Percentiles rank a stretch among this genome's conserved stretches.
These are phyloP conservation scores for Penicillium maclennaniae DNA, from an alignment of 495 filamentous ascomycete genomes.

Conservation along the genomic window DNA sequence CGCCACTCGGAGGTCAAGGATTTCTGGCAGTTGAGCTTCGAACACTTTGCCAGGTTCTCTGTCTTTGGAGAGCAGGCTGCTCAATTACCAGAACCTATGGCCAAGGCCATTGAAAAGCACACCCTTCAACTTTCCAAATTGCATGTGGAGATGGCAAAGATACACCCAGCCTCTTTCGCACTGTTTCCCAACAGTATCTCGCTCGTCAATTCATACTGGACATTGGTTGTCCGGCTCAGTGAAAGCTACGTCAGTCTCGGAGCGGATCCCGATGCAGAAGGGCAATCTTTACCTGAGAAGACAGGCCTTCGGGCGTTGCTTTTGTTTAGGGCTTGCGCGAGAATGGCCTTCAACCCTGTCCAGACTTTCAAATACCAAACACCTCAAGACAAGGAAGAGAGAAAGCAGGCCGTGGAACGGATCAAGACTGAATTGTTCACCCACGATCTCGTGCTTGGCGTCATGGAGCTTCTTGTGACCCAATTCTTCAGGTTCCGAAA, in stretches of 20 bases:
- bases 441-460: conserved; percentile 65
- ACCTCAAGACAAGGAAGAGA: conserved; percentile 64
- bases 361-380: conserved; percentile 80
- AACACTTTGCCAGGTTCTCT: conserved; percentile 69
- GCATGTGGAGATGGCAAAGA: conserved; percentile 75
- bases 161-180: conserved; percentile 75
- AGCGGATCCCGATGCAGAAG: conserved; percentile 47
- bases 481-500: conserved; percentile 86
- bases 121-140: conserved; percentile 86
- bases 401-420: conserved; percentile 56
- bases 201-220: conserved; percentile 80
- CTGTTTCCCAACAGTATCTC: conserved; percentile 71
- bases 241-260: conserved; percentile 58
- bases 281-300: conserved; percentile 63
- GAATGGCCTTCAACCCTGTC: conserved; percentile 73
- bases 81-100: conserved; percentile 29
- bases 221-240: conserved; percentile 68
- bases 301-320: conserved; percentile 76
- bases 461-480: conserved; percentile 79
- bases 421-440: conserved; percentile 72
- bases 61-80: conserved; percentile 21
- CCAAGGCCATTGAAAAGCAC: conserved; percentile 70
- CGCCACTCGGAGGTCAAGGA: conserved; percentile 66
- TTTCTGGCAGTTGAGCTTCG: conserved; percentile 69
- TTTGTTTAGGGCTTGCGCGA: conserved; percentile 76